Evolutionary conservation across 345 rosid genomes (phyloP), one percentile per base, ranked within the genome.

Genomic region (Mangifera indica): DNA sequence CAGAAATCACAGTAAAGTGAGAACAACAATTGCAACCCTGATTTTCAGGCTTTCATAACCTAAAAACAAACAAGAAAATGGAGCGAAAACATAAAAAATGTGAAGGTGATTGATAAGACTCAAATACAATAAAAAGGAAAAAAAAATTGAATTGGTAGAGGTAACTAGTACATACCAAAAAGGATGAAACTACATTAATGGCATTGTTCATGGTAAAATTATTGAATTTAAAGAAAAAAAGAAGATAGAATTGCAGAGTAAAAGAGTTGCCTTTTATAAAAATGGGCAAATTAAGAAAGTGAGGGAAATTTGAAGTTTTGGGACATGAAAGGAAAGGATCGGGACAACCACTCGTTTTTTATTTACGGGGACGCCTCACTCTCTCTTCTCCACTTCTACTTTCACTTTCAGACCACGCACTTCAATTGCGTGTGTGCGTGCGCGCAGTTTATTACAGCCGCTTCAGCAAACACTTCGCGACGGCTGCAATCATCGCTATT

Each of bases 231-330:
- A 5, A 56, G 29, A 21, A 22, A 7, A n/a, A 20, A 54, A 54
- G 3, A n/a, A n/a, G 20, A 9, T n/a, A 10, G 10, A n/a, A 11
- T 44, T 10, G 18, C 10, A 42, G 29, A 63, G 46, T 44, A 42
- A 63, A 63, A 5, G 24, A 7, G 52, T 5, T 63, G 7, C 67
- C 67, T 44, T 63, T 0, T 63, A 67, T 21, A 57, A 13, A 12
- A 57, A 21, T 5, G 14, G 67, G 25, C 40, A 61, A 20, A n/a
- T n/a, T 20, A 66, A 71, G 66, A 56, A 21, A 62, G 58, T 68
- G 66, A 7, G 72, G 66, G 59, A 55, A 68, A 34, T 77, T 63
- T 62, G 73, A 68, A 73, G 74, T 73, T 52, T 59, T 71, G 12
- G 74, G 24, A 10, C 42, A 21, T 37, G 24, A 59, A 21, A 46